phyloP scores from a whole-genome alignment of 164 flowering plant genomes.

The Nelumbo lutea region DNA sequence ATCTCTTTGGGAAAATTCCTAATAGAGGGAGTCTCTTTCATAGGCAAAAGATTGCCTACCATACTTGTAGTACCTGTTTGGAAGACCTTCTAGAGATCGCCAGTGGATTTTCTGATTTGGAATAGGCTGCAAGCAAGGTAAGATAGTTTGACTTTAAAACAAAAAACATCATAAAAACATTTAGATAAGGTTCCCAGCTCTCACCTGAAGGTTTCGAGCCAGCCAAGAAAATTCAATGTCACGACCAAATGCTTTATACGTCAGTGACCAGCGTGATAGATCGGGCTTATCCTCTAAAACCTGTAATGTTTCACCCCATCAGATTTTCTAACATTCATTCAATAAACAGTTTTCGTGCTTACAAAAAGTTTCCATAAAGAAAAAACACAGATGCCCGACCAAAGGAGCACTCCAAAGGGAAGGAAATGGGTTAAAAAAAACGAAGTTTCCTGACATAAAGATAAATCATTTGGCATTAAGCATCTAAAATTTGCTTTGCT shows the following conservation, averaged over 20 bases:
- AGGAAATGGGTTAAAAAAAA: too few species aligned
- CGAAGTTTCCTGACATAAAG: too few species aligned
- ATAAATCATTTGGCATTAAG: too few species aligned
- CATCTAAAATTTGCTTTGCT: too few species aligned
- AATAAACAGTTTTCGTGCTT: background rate
- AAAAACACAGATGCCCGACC: background rate
- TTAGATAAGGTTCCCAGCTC: background rate
- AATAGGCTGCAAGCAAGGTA: constrained; percentile 51
- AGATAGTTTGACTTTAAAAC: background rate
- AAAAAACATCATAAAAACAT: background rate
- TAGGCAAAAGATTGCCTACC: background rate
- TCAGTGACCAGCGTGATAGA: constrained; percentile 76
- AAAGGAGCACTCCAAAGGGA: background rate
- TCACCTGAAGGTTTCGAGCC: constrained; percentile 85
- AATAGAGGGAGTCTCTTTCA: too few species aligned
- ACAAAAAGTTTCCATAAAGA: background rate
- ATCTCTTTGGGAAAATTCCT: too few species aligned
- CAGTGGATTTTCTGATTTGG: constrained; percentile 95
- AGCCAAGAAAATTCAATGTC: constrained; percentile 89
- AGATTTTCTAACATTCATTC: constrained; percentile 1
- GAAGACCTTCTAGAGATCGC: constrained; percentile 85
- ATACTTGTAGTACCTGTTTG: constrained; percentile 57
- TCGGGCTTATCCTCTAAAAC: constrained; percentile 76
- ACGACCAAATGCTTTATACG: constrained; percentile 79
- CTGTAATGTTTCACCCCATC: constrained; percentile 27